phyloP scores from a whole-genome alignment of 345 rosid species.

The Populus tremula region DNA sequence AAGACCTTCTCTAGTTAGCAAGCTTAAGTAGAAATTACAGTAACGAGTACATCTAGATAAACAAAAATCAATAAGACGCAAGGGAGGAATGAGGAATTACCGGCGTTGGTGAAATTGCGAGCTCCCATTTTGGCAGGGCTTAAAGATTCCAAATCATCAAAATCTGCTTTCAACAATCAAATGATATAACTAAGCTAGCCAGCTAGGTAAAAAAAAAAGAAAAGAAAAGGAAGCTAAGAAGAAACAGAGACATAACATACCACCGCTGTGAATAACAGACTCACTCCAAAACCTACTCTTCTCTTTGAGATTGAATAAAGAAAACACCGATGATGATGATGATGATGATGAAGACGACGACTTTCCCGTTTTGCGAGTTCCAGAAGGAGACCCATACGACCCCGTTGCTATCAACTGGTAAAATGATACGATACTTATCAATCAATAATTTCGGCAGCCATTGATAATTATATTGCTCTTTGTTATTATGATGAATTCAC shows the following conservation, averaged over 20 bases:
- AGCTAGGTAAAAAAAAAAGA: not conserved
- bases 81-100: constrained; percentile 35
- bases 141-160: constrained; percentile 69
- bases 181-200: not conserved
- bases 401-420: constrained; percentile 4
- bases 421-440: not conserved
- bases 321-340: constrained; percentile 55
- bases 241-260: constrained; percentile 24
- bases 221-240: too few relatives aligned
- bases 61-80: not conserved
- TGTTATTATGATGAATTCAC: not conserved
- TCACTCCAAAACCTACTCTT: constrained; percentile 94
- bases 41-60: not conserved
- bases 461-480: not conserved
- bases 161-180: constrained; percentile 17
- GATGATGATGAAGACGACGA: not conserved
- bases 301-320: constrained; percentile 83
- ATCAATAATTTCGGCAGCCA: not conserved
- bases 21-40: not conserved
- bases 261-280: constrained; percentile 58
- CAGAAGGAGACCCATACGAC: constrained; percentile 3
- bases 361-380: not conserved
- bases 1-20: not conserved
- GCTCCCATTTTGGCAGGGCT: constrained; percentile 47
- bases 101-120: constrained; percentile 76